Percentiles rank a stretch among this genome's conserved stretches.
Conservation (phyloP, 2,329 filamentous ascomycete species). For the Fusarium sp. region DNA sequence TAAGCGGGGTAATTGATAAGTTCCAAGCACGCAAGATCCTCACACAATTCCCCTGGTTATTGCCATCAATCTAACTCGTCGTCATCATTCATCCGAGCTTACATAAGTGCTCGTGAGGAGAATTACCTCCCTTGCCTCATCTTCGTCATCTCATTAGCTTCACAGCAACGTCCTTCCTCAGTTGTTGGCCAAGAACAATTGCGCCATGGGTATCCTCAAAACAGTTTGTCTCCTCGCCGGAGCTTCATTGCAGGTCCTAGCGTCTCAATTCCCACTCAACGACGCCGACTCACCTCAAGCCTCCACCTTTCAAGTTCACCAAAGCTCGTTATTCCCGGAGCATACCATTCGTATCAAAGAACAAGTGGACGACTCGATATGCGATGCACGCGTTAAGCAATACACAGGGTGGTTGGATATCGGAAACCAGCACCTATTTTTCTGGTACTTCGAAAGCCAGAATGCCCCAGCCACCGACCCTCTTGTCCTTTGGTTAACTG, state of each 20-base stretch:
- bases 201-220: constrained; percentile 13
- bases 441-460: constrained; percentile 45
- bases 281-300: constrained; percentile 1
- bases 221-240: constrained; percentile 7
- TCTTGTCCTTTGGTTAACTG: constrained; percentile 42
- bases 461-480: constrained; percentile 31
- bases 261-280: constrained; percentile 9
- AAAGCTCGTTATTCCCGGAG: constrained; percentile 22
- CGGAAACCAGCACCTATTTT: constrained; percentile 39
- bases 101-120: constrained; percentile 3
- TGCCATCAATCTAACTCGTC: neutral
- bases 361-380: constrained; percentile 29
- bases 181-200: neutral
- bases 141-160: neutral
- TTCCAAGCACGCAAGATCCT: neutral
- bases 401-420: constrained; percentile 42
- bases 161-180: neutral
- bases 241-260: neutral
- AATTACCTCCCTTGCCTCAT: neutral
- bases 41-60: neutral
- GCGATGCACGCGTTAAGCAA: constrained; percentile 41
- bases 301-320: constrained; percentile 15
- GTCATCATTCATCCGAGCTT: constrained; percentile 11
- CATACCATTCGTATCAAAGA: constrained; percentile 41
- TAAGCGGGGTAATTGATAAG: constrained; percentile 18